These are phyloP conservation scores for Gentiana straminea DNA, from an alignment of 257 asterid species.

Conservation along the genomic window DNA sequence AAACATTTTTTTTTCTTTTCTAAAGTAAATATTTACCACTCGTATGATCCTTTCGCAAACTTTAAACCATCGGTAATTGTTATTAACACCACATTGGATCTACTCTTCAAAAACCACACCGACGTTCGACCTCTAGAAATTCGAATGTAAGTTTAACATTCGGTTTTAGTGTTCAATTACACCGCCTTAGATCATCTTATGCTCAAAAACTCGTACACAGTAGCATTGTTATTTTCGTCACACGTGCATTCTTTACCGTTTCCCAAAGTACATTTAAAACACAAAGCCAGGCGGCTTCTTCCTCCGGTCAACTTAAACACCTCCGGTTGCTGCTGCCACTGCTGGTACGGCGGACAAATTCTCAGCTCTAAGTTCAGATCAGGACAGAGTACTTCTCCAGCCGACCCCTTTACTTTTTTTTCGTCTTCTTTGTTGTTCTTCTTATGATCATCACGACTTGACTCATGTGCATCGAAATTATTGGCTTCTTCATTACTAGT, in stretches of 20 bases:
- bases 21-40: no score
- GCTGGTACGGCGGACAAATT: conserved; percentile 64
- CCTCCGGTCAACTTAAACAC: neutral
- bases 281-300: conserved; percentile 13
- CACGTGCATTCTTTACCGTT: conserved; percentile 63
- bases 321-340: conserved; percentile 3
- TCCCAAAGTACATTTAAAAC: conserved; percentile 65
- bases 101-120: no score
- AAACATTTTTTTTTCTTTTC: no score
- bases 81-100: no score
- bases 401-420: conserved; percentile 19
- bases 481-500: conserved; percentile 6
- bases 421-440: no score
- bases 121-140: neutral
- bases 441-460: conserved; percentile 5
- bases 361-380: conserved; percentile 82
- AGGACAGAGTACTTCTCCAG: conserved; percentile 38
- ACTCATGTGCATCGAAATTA: neutral
- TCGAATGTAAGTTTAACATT: conserved; percentile 39
- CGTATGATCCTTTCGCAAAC: no score
- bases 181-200: conserved; percentile 22
- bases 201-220: conserved; percentile 54
- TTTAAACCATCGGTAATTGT: no score
- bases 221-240: conserved; percentile 12
- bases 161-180: conserved; percentile 65